Base-by-base conservation (phyloP, 2,329 filamentous ascomycete genomes). In the Paecilomyces formosus region DNA sequence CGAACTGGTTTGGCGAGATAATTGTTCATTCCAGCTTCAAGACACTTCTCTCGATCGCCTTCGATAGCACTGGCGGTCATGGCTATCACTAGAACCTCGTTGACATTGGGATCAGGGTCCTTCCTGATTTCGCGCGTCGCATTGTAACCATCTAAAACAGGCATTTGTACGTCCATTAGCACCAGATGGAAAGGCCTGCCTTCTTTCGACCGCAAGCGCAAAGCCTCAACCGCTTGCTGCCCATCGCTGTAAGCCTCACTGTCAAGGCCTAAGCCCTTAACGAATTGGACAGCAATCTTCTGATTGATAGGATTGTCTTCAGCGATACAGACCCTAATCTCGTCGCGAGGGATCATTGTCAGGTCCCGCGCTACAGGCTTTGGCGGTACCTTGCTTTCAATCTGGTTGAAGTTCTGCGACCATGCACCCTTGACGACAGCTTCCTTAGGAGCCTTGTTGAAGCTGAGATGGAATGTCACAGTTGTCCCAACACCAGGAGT, bases 21-120 rank as follows among this genome's bases (percentile, higher is more conserved):
- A 68, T 97, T 94, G 73, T 97, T 96, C 93, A 97, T 97, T 52
- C 93, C 93, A 1, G 91, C 90, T 55, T 92, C 90, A n/a, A 97
- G 78, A 66, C 93, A 97, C 76, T 96, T 97, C 72, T 97, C 93
- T 54, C 92, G 83, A 70, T 97, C 93, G 18, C 93, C 93, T 70
- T 94, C 89, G 61, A 97, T 97, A 2, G 93, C 93, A 26, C 88
- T 92, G 1, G 93, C 93, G 0, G 93, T 97, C 93, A 97, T 97
- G 57, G 93, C 93, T 66, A 97, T 97, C 54, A 97, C 89, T n/a
- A 97, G 79, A 1, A 95, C 85, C 63, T 90, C 87, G 56, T 90
- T 83, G 11, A 97, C 90, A 7, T 84, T 83, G 35, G 91, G 87
- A 59, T 91, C 83, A 0, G 84, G 72, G 71, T 97, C 92, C 64